phyloP scores from a whole-genome alignment of 768 basidiomycete genomes.

The Suillus hirtellus region DNA sequence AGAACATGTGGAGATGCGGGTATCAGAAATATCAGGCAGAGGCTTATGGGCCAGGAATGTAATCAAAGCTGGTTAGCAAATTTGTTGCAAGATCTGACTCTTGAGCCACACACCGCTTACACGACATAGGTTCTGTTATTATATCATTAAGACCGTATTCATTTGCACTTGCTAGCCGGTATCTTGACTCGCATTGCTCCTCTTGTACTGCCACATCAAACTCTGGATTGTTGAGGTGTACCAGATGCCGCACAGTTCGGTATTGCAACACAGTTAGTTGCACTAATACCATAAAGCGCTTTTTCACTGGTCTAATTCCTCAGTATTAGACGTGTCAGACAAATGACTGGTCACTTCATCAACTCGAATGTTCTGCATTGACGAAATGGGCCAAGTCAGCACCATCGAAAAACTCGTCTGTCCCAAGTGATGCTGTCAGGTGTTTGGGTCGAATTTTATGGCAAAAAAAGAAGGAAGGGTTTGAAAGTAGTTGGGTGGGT shows the following conservation, averaged over 20 bases:
- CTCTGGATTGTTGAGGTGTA: slow-evolving; percentile 64
- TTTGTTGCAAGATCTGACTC: neutral
- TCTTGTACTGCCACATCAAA: slow-evolving; percentile 51
- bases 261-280: slow-evolving; percentile 75
- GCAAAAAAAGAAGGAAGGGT: slow-evolving; percentile 56
- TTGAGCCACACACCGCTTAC: neutral
- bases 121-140: slow-evolving; percentile 54
- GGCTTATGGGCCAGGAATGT: slow-evolving; percentile 43
- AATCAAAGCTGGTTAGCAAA: slow-evolving; percentile 39
- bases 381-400: slow-evolving; percentile 54
- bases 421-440: slow-evolving; percentile 79
- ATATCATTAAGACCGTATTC: slow-evolving; percentile 60
- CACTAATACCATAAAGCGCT: slow-evolving; percentile 3
- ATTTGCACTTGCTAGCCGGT: slow-evolving; percentile 61
- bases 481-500: slow-evolving; percentile 58
- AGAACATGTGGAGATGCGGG: slow-evolving; percentile 39
- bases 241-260: slow-evolving; percentile 63
- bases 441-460: slow-evolving; percentile 78
- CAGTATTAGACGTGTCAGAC: slow-evolving; percentile 62
- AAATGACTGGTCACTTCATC: slow-evolving; percentile 74
- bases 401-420: slow-evolving; percentile 43
- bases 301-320: slow-evolving; percentile 3
- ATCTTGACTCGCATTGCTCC: slow-evolving; percentile 68
- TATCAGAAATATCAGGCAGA: slow-evolving; percentile 40
- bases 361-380: slow-evolving; percentile 74